A percentile compares a stretch with the other conserved stretches of the same genome.
Evolutionary conservation across 1,284 basidiomycete species (phyloP).

Genomic region (Leccinum angustisporum): DNA sequence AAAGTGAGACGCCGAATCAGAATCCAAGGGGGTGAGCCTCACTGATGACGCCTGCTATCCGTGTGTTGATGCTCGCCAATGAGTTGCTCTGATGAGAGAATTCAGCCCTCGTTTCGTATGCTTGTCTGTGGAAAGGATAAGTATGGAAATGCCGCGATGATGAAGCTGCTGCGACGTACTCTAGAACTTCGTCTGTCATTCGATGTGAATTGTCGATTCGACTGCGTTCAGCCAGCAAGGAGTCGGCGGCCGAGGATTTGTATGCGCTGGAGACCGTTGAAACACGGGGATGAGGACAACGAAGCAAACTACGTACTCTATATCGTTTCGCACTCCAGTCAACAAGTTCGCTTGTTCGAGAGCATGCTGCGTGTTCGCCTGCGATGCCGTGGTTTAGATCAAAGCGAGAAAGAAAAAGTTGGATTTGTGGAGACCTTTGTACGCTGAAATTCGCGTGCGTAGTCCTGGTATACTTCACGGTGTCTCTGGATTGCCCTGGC

Average conservation of each 20-base stretch:
- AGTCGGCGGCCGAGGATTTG: slow-evolving; percentile 86
- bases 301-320: slow-evolving; percentile 64
- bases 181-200: slow-evolving; percentile 92
- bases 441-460: slow-evolving; percentile 77
- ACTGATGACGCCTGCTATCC: slow-evolving; percentile 86
- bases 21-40: slow-evolving; percentile 26
- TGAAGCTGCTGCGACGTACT: slow-evolving; percentile 52
- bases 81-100: slow-evolving; percentile 83
- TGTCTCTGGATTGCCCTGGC: slow-evolving; percentile 89
- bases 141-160: slow-evolving; percentile 3
- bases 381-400: slow-evolving; percentile 7
- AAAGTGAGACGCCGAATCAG: background rate
- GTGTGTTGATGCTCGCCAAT: slow-evolving; percentile 74
- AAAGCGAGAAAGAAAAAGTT: background rate
- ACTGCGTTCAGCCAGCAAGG: slow-evolving; percentile 83
- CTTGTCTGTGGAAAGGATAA: slow-evolving; percentile 66
- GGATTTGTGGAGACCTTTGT: slow-evolving; percentile 63
- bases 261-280: slow-evolving; percentile 58
- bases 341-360: slow-evolving; percentile 86
- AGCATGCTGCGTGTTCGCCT: slow-evolving; percentile 83
- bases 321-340: slow-evolving; percentile 92
- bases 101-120: slow-evolving; percentile 95
- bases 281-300: background rate
- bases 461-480: slow-evolving; percentile 87
- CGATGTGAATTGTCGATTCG: slow-evolving; percentile 90